Percentiles rank a stretch among this genome's conserved stretches.
Evolutionary conservation across 176 grass and related monocot genomes (phyloP).

Genomic region (Aegilops umbellulata): DNA sequence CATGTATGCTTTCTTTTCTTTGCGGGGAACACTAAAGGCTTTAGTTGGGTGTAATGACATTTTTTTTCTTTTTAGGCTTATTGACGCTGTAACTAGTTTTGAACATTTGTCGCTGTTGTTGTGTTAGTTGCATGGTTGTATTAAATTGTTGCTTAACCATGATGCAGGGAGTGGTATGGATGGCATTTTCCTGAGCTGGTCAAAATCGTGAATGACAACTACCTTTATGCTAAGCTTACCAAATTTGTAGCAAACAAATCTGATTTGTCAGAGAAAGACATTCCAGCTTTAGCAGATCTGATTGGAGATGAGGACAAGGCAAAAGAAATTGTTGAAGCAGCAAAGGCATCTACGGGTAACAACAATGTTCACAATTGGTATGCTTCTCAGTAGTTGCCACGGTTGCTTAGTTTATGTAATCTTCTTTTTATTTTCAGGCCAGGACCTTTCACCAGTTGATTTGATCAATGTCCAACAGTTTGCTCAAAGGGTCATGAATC

Average conservation of each 20-base stretch:
- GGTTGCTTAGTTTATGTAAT: constrained; percentile 6
- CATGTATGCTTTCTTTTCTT: not conserved
- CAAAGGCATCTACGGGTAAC: constrained; percentile 87
- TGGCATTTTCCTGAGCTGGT: constrained; percentile 89
- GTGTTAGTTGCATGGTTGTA: not conserved
- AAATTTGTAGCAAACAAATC: constrained; percentile 76
- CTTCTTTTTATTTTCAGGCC: constrained; percentile 36
- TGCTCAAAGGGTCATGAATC: constrained; percentile 83
- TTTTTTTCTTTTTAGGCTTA: not conserved
- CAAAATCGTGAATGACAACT: constrained; percentile 84
- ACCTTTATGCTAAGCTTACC: constrained; percentile 72
- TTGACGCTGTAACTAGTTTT: not conserved
- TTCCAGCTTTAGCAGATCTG: constrained; percentile 65
- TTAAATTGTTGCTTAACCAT: not conserved
- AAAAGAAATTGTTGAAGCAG: constrained; percentile 90
- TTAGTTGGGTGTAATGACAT: not conserved
- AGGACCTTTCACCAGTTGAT: constrained; percentile 86
- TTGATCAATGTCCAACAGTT: constrained; percentile 92
- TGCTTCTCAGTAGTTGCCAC: not conserved
- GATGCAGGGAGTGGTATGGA: constrained; percentile 78
- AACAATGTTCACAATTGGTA: not conserved
- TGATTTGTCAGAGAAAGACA: constrained; percentile 59
- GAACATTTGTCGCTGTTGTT: not conserved
- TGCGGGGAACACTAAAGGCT: too few relatives aligned
- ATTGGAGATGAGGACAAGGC: constrained; percentile 84